These are phyloP conservation scores for Peronospora farinosa DNA, from an alignment of 352 stramenopile species.

Conservation along the genomic window DNA sequence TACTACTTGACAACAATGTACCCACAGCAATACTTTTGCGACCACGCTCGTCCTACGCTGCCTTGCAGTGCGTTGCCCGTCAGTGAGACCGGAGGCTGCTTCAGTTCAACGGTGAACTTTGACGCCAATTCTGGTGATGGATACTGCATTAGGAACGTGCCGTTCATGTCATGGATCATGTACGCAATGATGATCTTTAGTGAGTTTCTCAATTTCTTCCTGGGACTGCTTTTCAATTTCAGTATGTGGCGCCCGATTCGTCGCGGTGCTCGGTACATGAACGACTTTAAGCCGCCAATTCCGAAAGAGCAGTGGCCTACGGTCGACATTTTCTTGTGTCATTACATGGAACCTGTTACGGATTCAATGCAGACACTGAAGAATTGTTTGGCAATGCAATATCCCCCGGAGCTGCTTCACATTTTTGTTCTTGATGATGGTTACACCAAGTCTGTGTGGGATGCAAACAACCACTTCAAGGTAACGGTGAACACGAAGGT, in stretches of 20 bases:
- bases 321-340: constrained; percentile 85
- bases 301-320: constrained; percentile 86
- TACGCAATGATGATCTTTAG: constrained; percentile 83
- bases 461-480: constrained; percentile 88
- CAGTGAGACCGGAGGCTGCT: constrained; percentile 45
- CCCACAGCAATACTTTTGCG: constrained; percentile 77
- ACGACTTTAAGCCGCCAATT: constrained; percentile 87
- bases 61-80: constrained; percentile 52
- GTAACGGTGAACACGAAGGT: constrained; percentile 87
- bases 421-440: constrained; percentile 87
- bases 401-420: constrained; percentile 80
- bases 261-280: constrained; percentile 82
- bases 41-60: constrained; percentile 58
- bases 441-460: constrained; percentile 87
- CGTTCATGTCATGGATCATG: constrained; percentile 68
- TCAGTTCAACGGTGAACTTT: constrained; percentile 70
- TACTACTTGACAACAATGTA: constrained; percentile 78
- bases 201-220: constrained; percentile 84
- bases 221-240: constrained; percentile 87
- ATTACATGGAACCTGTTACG: constrained; percentile 85
- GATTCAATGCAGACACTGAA: constrained; percentile 83
- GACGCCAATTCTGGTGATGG: constrained; percentile 50
- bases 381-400: constrained; percentile 84
- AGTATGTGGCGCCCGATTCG: constrained; percentile 88
- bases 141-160: constrained; percentile 74